Conservation (phyloP, 495 filamentous ascomycete genomes). For the Cryomyces minteri region DNA sequence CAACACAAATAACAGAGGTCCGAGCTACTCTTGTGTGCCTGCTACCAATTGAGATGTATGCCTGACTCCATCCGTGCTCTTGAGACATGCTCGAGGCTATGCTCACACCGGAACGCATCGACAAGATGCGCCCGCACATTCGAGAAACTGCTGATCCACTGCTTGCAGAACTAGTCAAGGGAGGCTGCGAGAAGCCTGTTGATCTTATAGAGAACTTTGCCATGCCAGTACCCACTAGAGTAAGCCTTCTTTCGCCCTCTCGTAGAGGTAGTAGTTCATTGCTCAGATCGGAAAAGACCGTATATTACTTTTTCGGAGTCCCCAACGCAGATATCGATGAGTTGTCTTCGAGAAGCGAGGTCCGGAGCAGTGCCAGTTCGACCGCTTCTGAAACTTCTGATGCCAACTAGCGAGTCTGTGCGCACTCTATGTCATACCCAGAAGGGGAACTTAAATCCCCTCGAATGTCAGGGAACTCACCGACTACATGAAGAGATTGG, state of each 20-base stretch:
- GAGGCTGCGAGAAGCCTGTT: constrained; percentile 15
- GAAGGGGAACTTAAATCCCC: no score
- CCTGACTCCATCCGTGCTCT: no score
- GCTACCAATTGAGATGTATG: no score
- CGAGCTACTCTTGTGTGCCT: no score
- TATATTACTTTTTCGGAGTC: constrained; percentile 28
- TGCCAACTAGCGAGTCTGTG: no score
- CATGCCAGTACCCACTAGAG: constrained; percentile 24
- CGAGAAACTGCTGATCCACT: constrained; percentile 24
- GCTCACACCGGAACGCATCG: constrained; percentile 20
- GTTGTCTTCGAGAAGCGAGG: constrained; percentile 22
- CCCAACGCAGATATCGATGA: constrained; percentile 25
- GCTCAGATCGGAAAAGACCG: no score
- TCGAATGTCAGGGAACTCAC: no score
- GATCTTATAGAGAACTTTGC: constrained; percentile 27
- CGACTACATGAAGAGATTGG: constrained; percentile 22
- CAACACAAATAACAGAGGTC: constrained; percentile 22
- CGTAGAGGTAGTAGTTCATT: neutral
- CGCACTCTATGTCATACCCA: no score
- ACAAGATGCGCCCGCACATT: constrained; percentile 23
- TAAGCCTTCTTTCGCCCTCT: constrained; percentile 7
- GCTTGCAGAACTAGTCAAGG: constrained; percentile 19
- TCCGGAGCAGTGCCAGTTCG: constrained; percentile 25
- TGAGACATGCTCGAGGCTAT: constrained; percentile 24
- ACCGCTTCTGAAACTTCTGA: constrained; percentile 20